Evolutionary conservation across 495 filamentous ascomycete genomes (phyloP), one percentile per base, ranked within the genome.

Genomic region (Amniculicola lignicola): DNA sequence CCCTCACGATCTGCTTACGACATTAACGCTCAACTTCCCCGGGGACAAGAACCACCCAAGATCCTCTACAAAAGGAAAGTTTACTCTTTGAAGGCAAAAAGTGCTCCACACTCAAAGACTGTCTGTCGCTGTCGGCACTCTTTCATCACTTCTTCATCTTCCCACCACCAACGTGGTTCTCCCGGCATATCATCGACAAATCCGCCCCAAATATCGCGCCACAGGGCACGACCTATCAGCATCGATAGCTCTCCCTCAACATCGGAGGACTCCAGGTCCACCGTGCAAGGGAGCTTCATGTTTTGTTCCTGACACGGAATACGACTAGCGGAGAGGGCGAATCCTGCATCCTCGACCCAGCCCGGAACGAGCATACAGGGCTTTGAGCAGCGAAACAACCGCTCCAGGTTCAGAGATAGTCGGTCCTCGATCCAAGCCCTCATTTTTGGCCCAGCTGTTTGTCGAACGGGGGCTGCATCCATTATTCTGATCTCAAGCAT

Each of bases 171-270:
- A 12, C 37, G 36, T 27, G 48, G 41, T 53, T 61, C 63, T 25
- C 45, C 63, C 19, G 60, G 51, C 5, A 31, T 31, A 7, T 54
- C 51, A 16, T 60, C 45, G 16, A 68, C 63, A 40, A 66, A 66
- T 1, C 14, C 52, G 1, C 66, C 66, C 66, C 66, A 68, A 19
- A 64, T 52, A 36, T 66, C 63, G 39, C 57, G 51, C 66, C 66
- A 68, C 33, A 68, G 46, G 11, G 59, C 63, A n/a, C 63, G 33
- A 14, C 63, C 58, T 22, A 68, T 60, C 37, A 66, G 35, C 9
- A 45, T 51, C 4, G 37, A 52, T 4, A 68, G 54, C 43, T 68
- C 56, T 12, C 27, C 59, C 24, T 68, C 52, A 16, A 58, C 51
- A 40, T 54, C 27, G 3, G 27, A 29, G 18, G 29, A 27, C 9